Base-by-base conservation (phyloP, 1,284 basidiomycete genomes). In the Veloboletus limbatus region DNA sequence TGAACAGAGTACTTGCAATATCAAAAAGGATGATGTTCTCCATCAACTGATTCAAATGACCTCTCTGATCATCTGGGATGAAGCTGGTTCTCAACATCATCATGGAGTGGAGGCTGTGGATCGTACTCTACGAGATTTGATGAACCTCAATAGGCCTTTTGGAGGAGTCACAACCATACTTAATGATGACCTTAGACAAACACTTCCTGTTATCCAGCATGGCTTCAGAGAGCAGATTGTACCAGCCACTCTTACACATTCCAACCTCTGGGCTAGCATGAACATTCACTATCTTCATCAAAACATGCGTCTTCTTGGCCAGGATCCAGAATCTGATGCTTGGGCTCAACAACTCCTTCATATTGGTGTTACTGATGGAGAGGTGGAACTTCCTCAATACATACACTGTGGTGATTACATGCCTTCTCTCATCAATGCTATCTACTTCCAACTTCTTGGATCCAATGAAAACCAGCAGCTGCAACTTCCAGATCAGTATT, bases 151-250 rank as follows among this genome's bases (percentile, higher is more conserved):
- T 24, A 3, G 14, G 0, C 60, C 60, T 2, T 76, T 73, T 67
- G 73, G 69, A 11, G 73, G 72, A 5, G 52, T 69, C 0, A 63
- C 66, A 28, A 52, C 69, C 9, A 45, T 75, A 0, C 66, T 72
- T 52, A 66, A 69, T 27, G 73, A 72, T 3, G 69, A 75, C 40
- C 74, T 67, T 42, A 64, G 65, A 31, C 59, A 68, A 50, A 63
- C 53, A 1, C 53, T 66, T 14, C 63, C 65, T 36, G 61, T 69
- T 6, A 51, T 70, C 21, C 47, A 32, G 8, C 55, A 62, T 48
- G 71, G 71, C 0, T 51, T 55, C 1, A 49, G 62, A 38, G 57
- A 63, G 36, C 54, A 73, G 8, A 69, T 73, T 52, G 58, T 75
- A 10, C 48, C 51, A 38, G 62, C 66, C 0, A 64, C 62, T 1